Percentiles rank a stretch among this genome's conserved stretches.
Evolutionary conservation across 129 eudicot species (phyloP).

Genomic region (Saposhnikovia divaricata): DNA sequence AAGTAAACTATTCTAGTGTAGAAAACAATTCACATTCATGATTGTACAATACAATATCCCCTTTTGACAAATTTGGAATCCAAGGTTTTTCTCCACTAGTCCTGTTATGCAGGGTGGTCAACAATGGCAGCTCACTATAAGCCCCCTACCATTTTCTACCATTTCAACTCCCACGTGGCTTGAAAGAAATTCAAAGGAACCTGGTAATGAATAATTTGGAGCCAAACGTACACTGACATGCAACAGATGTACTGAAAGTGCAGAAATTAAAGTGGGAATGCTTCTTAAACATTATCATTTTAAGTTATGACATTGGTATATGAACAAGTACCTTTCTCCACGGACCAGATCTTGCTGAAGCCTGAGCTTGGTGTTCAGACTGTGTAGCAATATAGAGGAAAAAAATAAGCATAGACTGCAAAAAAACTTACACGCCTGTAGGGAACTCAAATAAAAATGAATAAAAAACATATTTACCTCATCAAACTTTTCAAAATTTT

Average conservation of each 20-base stretch:
- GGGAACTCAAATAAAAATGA: not conserved
- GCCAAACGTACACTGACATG: not conserved
- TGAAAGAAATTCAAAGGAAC: not conserved
- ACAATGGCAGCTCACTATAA: not conserved
- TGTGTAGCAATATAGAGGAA: conserved; percentile 13
- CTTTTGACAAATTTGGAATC: not conserved
- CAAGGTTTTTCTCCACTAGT: not conserved
- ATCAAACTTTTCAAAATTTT: conserved; percentile 90
- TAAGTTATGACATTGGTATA: not conserved
- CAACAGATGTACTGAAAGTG: not conserved
- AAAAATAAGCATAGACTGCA: conserved; percentile 5
- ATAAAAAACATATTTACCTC: conserved; percentile 34
- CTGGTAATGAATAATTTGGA: not conserved
- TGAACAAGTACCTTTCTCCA: conserved; percentile 73
- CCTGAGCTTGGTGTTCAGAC: conserved; percentile 41
- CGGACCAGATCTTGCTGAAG: conserved; percentile 74
- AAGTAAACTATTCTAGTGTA: not conserved
- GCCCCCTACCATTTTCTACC: not conserved
- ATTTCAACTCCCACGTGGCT: not conserved
- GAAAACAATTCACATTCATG: not conserved
- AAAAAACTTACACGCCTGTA: not conserved
- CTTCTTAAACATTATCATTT: not conserved
- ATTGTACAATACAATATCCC: not conserved
- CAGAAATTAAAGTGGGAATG: not conserved
- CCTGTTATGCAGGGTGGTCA: not conserved